phyloP scores from a whole-genome alignment of 1,284 basidiomycete species.

The Entoloma clypeatum region DNA sequence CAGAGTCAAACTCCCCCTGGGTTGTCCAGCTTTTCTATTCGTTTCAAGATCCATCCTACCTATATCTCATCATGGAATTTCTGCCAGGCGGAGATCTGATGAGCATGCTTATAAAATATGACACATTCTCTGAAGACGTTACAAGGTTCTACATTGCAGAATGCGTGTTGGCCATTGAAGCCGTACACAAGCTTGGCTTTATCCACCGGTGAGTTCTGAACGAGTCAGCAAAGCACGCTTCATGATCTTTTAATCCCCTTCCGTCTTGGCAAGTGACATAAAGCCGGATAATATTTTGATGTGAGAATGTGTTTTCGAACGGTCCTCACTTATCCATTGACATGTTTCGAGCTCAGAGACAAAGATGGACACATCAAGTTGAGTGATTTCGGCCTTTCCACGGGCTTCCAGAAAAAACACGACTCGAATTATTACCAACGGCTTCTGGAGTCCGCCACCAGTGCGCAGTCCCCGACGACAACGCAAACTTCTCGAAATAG shows the following conservation, averaged over 20 bases:
- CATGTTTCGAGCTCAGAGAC: slow-evolving; percentile 67
- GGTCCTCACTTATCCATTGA: not conserved
- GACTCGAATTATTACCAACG: slow-evolving; percentile 90
- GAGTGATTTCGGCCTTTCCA: slow-evolving; percentile 95
- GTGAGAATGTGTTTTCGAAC: slow-evolving; percentile 23
- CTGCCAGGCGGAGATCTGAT: slow-evolving; percentile 97
- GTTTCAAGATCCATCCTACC: slow-evolving; percentile 92
- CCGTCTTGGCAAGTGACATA: slow-evolving; percentile 65
- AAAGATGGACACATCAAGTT: slow-evolving; percentile 91
- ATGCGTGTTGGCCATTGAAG: slow-evolving; percentile 87
- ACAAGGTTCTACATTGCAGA: slow-evolving; percentile 97
- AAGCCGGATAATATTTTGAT: slow-evolving; percentile 95
- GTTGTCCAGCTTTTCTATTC: slow-evolving; percentile 98
- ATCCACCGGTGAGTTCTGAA: slow-evolving; percentile 69
- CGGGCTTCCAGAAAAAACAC: slow-evolving; percentile 93
- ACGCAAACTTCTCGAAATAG: slow-evolving; percentile 61
- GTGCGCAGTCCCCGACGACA: slow-evolving; percentile 29
- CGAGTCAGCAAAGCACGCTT: not conserved
- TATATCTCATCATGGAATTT: slow-evolving; percentile 99
- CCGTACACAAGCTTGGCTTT: slow-evolving; percentile 89
- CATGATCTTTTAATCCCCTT: slow-evolving; percentile 3
- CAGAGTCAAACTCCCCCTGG: slow-evolving; percentile 97
- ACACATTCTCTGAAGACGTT: slow-evolving; percentile 98
- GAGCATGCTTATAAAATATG: slow-evolving; percentile 99
- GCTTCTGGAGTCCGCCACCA: slow-evolving; percentile 50